Percentiles rank a stretch among this genome's conserved stretches.
Evolutionary conservation across 2,329 filamentous ascomycete species (phyloP).

Genomic region (Cercospora sojina): DNA sequence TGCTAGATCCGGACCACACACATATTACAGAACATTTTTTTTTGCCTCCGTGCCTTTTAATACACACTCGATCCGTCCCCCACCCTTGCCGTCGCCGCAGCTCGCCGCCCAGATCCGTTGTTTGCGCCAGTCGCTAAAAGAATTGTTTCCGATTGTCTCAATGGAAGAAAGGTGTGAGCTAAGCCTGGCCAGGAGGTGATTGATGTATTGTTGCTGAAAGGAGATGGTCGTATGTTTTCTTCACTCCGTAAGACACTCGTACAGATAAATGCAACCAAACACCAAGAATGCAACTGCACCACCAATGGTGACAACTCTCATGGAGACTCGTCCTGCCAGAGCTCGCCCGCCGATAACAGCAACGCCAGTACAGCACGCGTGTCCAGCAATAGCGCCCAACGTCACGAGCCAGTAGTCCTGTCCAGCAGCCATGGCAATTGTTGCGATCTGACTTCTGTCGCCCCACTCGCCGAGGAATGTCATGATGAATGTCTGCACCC

Average conservation of each 20-base stretch:
- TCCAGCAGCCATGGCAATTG: slow-evolving; percentile 96
- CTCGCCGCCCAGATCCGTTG: neutral
- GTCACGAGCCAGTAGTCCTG: slow-evolving; percentile 99
- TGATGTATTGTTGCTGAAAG: neutral
- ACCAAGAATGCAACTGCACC: slow-evolving; percentile 86
- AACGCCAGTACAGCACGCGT: slow-evolving; percentile 84
- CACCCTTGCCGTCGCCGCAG: neutral
- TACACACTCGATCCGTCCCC: neutral
- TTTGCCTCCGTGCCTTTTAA: neutral
- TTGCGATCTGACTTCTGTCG: slow-evolving; percentile 95
- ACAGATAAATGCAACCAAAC: slow-evolving; percentile 87
- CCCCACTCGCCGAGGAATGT: slow-evolving; percentile 99
- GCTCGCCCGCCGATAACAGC: slow-evolving; percentile 90
- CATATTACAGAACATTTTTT: neutral
- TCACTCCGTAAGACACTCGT: slow-evolving; percentile 55
- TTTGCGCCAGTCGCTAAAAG: neutral
- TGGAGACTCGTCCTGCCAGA: slow-evolving; percentile 88
- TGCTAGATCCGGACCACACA: neutral
- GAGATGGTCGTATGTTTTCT: neutral
- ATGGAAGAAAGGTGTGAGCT: neutral
- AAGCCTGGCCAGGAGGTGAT: neutral
- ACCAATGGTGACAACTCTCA: slow-evolving; percentile 92
- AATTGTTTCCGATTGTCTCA: neutral
- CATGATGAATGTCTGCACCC: slow-evolving; percentile 99
- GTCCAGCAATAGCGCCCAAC: slow-evolving; percentile 78